Evolutionary conservation across 2,329 filamentous ascomycete genomes (phyloP), one percentile per base, ranked within the genome.

Genomic region (Metarhizium rileyi): DNA sequence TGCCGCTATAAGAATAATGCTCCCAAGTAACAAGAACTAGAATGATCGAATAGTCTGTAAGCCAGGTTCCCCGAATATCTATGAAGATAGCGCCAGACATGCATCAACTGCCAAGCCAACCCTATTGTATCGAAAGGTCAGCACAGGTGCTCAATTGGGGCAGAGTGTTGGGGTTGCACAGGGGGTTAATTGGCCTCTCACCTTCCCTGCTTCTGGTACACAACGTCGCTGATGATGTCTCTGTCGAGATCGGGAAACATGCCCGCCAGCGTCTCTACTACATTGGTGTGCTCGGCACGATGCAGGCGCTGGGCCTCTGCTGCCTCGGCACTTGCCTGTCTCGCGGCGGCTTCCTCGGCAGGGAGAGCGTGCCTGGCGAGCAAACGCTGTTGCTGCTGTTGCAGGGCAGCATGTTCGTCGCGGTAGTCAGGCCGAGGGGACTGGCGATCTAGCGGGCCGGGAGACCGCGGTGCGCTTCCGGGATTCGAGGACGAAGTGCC

Each of bases 181-280:
- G 27, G 40, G 2, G 26, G n/a, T 5, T 14, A 16, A 23, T n/a
- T n/a, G n/a, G 38, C 1, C 49, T 78, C 86, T 71, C 67, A 91
- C 89, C 88, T 81, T 63, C 93, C 94, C 68, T 96, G 85, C 70
- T 98, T 96, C 71, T 94, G 82, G 65, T 91, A 83, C 25, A 98
- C 93, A 38, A 98, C 93, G 70, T 98, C 93, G 60, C 90, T 90
- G 63, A 98, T 97, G 35, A 98, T 79, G 45, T 98, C 94, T 60
- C 83, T 81, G 66, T 98, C 93, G 46, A 98, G 73, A 62, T 94
- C 90, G 1, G 93, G 93, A 65, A 98, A 98, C 93, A 98, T 98
- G 59, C 89, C 86, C 44, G 88, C 84, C 50, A 98, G 71, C 33
- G 93, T 97, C 69, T 97, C 93, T 3, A 97, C 91, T 7, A 98